phyloP scores from a whole-genome alignment of 805 yeast genomes.

The Metschnikowia santaceciliae region DNA sequence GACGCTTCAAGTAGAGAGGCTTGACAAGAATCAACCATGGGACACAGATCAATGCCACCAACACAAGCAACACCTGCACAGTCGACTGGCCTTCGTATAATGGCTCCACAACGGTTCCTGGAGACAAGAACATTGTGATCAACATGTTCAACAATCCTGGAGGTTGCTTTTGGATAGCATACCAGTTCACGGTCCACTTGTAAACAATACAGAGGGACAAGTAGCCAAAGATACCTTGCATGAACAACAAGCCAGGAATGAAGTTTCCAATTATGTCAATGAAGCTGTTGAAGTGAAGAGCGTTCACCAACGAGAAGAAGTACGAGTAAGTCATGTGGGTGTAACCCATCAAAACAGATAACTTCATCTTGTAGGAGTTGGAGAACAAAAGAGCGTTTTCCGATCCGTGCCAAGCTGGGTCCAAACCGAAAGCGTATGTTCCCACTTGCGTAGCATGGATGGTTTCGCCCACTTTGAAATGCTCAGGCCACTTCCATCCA shows the following conservation, averaged over 20 bases:
- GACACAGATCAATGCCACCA: constrained; percentile 81
- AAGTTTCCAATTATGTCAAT: constrained; percentile 91
- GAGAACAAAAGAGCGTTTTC: constrained; percentile 87
- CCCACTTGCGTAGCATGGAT: constrained; percentile 65
- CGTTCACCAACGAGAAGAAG: constrained; percentile 79
- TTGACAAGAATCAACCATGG: constrained; percentile 87
- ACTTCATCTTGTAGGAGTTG: constrained; percentile 95
- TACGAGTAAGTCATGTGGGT: constrained; percentile 90
- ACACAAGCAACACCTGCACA: constrained; percentile 67
- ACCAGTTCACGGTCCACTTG: constrained; percentile 96
- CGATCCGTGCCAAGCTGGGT: constrained; percentile 95
- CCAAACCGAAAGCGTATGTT: constrained; percentile 81
- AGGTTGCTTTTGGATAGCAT: constrained; percentile 67
- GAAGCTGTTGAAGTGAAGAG: constrained; percentile 57
- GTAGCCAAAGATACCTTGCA: constrained; percentile 96
- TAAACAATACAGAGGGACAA: constrained; percentile 79
- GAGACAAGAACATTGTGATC: constrained; percentile 91
- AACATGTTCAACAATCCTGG: constrained; percentile 94
- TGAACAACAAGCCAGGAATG: constrained; percentile 87
- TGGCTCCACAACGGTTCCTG: constrained; percentile 81
- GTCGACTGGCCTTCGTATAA: constrained; percentile 75
- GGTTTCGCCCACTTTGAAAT: constrained; percentile 64
- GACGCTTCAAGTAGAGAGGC: constrained; percentile 67
- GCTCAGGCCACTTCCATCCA: constrained; percentile 92
- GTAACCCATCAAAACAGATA: constrained; percentile 92